phyloP scores from a whole-genome alignment of 1,284 basidiomycete genomes.

The Cystobasidium slooffiae region DNA sequence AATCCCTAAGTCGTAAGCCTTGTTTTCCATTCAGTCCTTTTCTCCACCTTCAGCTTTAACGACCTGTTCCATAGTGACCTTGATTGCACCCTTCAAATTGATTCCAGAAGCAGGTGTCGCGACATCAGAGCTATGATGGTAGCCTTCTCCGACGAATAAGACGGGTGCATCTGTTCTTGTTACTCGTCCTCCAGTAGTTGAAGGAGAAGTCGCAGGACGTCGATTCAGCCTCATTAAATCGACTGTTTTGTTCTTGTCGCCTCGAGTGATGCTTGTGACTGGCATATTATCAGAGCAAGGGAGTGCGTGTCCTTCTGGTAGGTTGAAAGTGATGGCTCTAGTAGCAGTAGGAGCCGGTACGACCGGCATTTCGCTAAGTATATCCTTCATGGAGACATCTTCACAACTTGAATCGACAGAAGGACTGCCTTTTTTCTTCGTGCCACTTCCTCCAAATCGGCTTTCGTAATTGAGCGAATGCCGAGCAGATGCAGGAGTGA shows the following conservation, averaged over 20 bases:
- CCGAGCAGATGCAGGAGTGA: conserved; percentile 15
- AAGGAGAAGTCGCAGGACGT: conserved; percentile 9
- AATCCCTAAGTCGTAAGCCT: not conserved
- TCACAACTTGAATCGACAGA: conserved; percentile 19
- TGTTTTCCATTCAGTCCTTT: not conserved
- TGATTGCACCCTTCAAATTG: conserved; percentile 20
- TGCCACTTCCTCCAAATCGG: not conserved
- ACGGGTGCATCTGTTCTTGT: conserved; percentile 16
- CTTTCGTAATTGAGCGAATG: not conserved
- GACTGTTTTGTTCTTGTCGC: not conserved
- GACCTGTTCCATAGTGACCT: conserved; percentile 17
- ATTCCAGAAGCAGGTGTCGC: not conserved
- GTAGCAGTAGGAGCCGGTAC: not conserved
- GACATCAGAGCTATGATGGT: conserved; percentile 13
- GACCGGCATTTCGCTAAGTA: not conserved
- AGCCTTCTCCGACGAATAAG: conserved; percentile 17
- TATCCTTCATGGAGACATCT: conserved; percentile 14
- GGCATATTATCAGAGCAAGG: not conserved
- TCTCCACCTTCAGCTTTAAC: conserved; percentile 22
- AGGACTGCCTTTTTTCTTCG: not conserved
- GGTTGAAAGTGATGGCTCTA: conserved; percentile 1
- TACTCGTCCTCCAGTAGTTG: not conserved
- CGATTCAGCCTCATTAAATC: conserved; percentile 1
- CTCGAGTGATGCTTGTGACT: not conserved
- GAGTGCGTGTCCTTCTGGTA: conserved; percentile 7